A percentile compares a stretch with the other conserved stretches of the same genome.
Conservation (phyloP, 2,329 filamentous ascomycete species). For the Fusarium chaquense region DNA sequence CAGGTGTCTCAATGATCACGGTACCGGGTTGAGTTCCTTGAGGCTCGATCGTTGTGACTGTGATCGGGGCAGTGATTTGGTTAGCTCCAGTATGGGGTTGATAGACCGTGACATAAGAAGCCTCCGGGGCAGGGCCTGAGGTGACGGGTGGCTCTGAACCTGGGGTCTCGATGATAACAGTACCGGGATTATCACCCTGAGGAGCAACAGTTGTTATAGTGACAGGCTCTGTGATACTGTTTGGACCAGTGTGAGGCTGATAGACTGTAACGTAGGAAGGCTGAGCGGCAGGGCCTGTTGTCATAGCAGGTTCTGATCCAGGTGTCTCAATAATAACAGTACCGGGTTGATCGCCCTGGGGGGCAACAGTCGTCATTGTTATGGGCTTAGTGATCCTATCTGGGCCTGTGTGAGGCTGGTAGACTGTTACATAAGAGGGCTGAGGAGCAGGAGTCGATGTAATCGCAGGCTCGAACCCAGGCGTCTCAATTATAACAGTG, state of each 20-base stretch:
- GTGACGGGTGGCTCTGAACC: constrained; percentile 1
- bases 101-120: constrained; percentile 3
- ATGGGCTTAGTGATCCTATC: neutral
- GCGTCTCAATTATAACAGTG: constrained; percentile 20
- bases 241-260: constrained; percentile 3
- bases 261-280: constrained; percentile 15
- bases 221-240: constrained; percentile 1
- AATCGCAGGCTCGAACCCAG: neutral
- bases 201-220: constrained; percentile 11
- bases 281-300: neutral
- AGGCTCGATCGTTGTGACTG: constrained; percentile 10
- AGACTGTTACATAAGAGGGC: constrained; percentile 6
- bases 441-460: neutral
- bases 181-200: constrained; percentile 2
- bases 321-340: constrained; percentile 23
- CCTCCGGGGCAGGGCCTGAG: neutral
- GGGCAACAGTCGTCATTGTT: neutral
- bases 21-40: constrained; percentile 16
- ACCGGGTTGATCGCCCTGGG: constrained; percentile 2
- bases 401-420: neutral
- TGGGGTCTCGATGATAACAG: constrained; percentile 24
- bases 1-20: neutral
- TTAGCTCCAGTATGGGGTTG: constrained; percentile 2
- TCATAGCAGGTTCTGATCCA: neutral
- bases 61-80: neutral